Evolutionary conservation across 2,329 filamentous ascomycete species (phyloP), one percentile per base, ranked within the genome.

Genomic region (Diaporthe ampelina): DNA sequence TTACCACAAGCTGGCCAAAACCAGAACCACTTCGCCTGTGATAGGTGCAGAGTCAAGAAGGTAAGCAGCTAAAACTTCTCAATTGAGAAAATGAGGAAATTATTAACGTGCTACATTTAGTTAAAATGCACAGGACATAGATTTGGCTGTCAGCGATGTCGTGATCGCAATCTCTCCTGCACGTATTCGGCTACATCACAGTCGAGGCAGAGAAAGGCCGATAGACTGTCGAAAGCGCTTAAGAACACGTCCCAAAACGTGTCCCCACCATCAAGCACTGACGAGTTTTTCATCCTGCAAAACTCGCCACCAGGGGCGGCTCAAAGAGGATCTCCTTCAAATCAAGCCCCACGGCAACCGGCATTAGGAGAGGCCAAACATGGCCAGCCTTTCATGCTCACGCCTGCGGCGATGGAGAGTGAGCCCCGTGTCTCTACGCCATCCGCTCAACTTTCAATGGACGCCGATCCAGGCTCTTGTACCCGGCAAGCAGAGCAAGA

Each of bases 41-140:
- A 68, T 54, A 68, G 63, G 35, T 68, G 63, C 48, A 68, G 63
- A 68, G 48, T 40, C 15, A 68, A 68, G 63, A 68, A 68, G 13
- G 63, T 68, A 24, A n/a, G 48, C 26, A 19, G 10, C 9, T 3
- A 40, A 15, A 3, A 37, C 0, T 29, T 2, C 29, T 15, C 13
- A 4, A 37, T 37, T 1, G 15, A 48, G 9, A 8, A 35, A 68
- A 19, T 1, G 0, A 29, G 8, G 3, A 26, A 1, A 40, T 1
- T 21, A 1, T 54, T 68, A 10, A 40, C n/a, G 17, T 35, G 9
- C 11, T 1, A 1, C 15, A 21, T 26, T 3, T 29, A 68, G 63
- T 68, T 68, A 7, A 68, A 68, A 68, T 68, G 63, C n/a, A 68
- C 63, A 11, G 63, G 63, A 19, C 63, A 68, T 37, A 54, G 63